A percentile compares a stretch with the other conserved stretches of the same genome.
These are phyloP conservation scores for Paragyromitra xinjiangensis DNA, from an alignment of 495 filamentous ascomycete genomes.

Conservation along the genomic window DNA sequence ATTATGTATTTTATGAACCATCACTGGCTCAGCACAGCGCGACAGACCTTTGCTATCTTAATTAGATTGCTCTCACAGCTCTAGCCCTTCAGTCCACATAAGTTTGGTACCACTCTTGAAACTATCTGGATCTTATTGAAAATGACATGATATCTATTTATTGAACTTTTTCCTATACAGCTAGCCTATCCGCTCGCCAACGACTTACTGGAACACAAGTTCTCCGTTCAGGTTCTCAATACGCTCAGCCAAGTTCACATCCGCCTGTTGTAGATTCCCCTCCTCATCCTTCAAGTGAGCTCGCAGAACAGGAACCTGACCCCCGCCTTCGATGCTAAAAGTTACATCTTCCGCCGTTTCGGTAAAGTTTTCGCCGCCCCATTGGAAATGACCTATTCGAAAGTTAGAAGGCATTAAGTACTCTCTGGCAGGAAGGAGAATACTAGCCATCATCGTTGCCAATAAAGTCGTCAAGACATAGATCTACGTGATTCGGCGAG, in stretches of 20 bases:
- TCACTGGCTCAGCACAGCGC: too few relatives aligned
- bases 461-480: conserved; percentile 59
- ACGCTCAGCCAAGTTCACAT: conserved; percentile 63
- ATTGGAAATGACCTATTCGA: conserved; percentile 59
- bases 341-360: conserved; percentile 55
- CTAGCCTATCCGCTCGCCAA: too few relatives aligned
- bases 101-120: too few relatives aligned
- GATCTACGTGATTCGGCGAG: conserved; percentile 47
- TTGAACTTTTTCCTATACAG: too few relatives aligned
- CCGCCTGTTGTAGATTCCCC: conserved; percentile 50
- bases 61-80: too few relatives aligned
- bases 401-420: not conserved
- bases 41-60: too few relatives aligned
- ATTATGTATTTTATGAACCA: too few relatives aligned
- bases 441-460: conserved; percentile 60
- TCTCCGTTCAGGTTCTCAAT: conserved; percentile 60
- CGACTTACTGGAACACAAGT: conserved; percentile 47
- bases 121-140: too few relatives aligned
- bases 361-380: conserved; percentile 61
- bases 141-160: too few relatives aligned
- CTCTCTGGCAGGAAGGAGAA: not conserved
- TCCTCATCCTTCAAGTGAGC: conserved; percentile 56
- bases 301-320: conserved; percentile 59
- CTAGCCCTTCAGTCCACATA: too few relatives aligned
- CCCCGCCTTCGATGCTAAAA: conserved; percentile 59